Evolutionary conservation across 768 basidiomycete genomes (phyloP).

Genomic region (Mycena vitilis): DNA sequence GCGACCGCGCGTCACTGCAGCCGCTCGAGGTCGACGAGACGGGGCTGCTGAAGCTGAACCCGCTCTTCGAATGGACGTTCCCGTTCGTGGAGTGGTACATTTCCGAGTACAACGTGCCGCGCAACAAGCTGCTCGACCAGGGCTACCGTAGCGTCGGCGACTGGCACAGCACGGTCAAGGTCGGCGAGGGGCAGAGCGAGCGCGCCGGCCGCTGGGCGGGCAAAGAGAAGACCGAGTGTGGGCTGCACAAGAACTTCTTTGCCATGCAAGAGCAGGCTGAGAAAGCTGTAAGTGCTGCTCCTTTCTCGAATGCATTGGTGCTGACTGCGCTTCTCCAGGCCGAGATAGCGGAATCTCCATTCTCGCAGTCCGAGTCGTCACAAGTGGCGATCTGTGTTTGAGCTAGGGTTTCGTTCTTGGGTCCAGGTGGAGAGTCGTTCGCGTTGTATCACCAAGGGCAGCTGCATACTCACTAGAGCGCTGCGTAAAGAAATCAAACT

Average conservation of each 20-base stretch:
- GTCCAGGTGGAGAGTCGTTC: neutral
- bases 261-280: conserved; percentile 72
- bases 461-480: neutral
- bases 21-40: conserved; percentile 93
- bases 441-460: neutral
- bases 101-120: conserved; percentile 83
- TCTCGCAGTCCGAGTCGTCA: neutral
- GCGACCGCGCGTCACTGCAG: conserved; percentile 82
- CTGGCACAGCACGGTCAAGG: conserved; percentile 93
- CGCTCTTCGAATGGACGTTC: conserved; percentile 91
- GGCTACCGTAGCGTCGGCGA: conserved; percentile 98
- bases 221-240: conserved; percentile 93
- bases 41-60: conserved; percentile 94
- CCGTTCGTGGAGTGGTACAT: conserved; percentile 87
- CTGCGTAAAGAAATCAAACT: too few relatives aligned
- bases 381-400: conserved; percentile 18
- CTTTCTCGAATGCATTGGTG: conserved; percentile 1
- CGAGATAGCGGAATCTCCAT: conserved; percentile 3
- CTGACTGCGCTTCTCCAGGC: conserved; percentile 4
- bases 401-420: neutral
- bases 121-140: conserved; percentile 87
- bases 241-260: conserved; percentile 93
- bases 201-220: conserved; percentile 94
- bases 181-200: conserved; percentile 81
- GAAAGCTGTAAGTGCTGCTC: conserved; percentile 17